phyloP scores from a whole-genome alignment of 495 filamentous ascomycete genomes.

The Apodospora peruviana region DNA sequence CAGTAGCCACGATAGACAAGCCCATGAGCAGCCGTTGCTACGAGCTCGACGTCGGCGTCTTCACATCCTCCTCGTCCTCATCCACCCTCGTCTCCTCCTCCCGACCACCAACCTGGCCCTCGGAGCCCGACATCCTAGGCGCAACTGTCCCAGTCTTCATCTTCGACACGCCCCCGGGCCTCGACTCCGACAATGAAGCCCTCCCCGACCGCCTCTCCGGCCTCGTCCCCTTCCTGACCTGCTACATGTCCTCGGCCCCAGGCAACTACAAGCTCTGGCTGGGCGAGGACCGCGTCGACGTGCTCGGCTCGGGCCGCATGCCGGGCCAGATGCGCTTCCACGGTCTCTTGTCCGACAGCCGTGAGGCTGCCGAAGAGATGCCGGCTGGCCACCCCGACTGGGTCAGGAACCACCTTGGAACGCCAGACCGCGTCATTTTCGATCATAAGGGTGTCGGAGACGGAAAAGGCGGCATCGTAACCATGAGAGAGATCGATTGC shows the following conservation, averaged over 20 bases:
- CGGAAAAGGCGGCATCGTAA: too few species aligned
- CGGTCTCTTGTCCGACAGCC: background rate
- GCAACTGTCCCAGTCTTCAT: constrained; percentile 25
- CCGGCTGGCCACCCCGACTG: background rate
- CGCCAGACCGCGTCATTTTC: constrained; percentile 14
- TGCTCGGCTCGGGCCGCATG: constrained; percentile 35
- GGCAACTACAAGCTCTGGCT: constrained; percentile 31
- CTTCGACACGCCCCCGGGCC: constrained; percentile 13
- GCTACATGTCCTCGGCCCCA: constrained; percentile 38
- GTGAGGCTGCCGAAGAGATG: background rate
- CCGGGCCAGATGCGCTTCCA: constrained; percentile 30
- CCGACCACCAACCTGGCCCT: constrained; percentile 12
- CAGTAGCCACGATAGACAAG: constrained; percentile 19
- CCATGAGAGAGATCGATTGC: constrained; percentile 3
- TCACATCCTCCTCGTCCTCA: background rate
- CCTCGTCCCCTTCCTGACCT: constrained; percentile 35
- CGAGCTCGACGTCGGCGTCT: constrained; percentile 37
- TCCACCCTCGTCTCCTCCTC: constrained; percentile 10
- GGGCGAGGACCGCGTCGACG: constrained; percentile 37
- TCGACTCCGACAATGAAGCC: background rate
- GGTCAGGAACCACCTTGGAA: background rate
- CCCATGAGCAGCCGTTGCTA: constrained; percentile 19
- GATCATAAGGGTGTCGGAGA: constrained; percentile 14
- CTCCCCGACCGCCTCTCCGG: constrained; percentile 32
- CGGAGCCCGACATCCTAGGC: constrained; percentile 13